These are phyloP conservation scores for Malassezia nana DNA, from an alignment of 1,284 basidiomycete genomes.

Conservation along the genomic window DNA sequence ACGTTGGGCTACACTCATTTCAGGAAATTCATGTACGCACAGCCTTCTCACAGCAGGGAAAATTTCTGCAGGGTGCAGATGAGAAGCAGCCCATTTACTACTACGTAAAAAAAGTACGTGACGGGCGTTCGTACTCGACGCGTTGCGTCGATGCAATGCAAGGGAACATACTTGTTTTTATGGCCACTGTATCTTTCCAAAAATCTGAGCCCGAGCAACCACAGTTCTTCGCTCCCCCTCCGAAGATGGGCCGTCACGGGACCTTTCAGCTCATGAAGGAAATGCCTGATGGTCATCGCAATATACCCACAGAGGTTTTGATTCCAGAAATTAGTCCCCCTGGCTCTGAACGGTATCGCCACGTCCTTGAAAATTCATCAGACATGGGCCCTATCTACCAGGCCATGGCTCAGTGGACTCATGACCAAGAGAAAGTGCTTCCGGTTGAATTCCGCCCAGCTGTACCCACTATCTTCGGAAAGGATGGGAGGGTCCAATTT, in stretches of 20 bases:
- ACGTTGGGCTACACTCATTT: neutral
- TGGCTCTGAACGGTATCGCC: conserved; percentile 30
- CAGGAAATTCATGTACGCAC: conserved; percentile 13
- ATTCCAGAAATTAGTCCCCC: conserved; percentile 23
- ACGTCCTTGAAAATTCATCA: conserved; percentile 18
- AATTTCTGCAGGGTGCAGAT: conserved; percentile 37
- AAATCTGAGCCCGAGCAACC: conserved; percentile 36
- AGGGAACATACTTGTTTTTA: conserved; percentile 31
- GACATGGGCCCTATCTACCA: conserved; percentile 19
- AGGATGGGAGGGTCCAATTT: conserved; percentile 27
- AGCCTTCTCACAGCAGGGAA: conserved; percentile 26
- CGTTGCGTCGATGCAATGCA: conserved; percentile 39
- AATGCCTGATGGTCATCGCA: conserved; percentile 20
- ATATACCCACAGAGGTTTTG: conserved; percentile 17
- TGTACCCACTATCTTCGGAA: conserved; percentile 38
- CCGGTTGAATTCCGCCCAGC: conserved; percentile 20
- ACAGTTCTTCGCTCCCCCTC: conserved; percentile 31
- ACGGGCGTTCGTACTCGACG: conserved; percentile 42
- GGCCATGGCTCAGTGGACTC: conserved; percentile 26
- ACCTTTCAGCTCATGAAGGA: conserved; percentile 7
- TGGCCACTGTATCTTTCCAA: conserved; percentile 40
- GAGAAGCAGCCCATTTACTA: conserved; percentile 34
- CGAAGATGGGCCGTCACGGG: conserved; percentile 20
- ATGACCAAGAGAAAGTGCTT: conserved; percentile 20
- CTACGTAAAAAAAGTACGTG: conserved; percentile 33